Base-by-base conservation (phyloP, 179 eudicot genomes). In the Pouteria campechiana region DNA sequence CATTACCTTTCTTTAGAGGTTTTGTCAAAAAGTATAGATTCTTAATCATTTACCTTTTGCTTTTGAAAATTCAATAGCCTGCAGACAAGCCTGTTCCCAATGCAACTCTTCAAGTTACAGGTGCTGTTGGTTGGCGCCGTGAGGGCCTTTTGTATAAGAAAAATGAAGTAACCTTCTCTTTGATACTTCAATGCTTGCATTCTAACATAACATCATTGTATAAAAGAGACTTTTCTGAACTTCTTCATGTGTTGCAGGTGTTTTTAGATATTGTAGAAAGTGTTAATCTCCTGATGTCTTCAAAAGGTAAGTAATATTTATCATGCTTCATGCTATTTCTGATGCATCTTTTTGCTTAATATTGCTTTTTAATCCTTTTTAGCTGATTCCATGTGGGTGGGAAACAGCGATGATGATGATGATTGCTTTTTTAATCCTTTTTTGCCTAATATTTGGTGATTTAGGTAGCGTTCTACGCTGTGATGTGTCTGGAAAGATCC, bases 121-220 rank as follows among this genome's bases (percentile, higher is more conserved):
- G 99, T 38, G 99, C 99, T 56, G 96, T 92, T 52, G 99, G 99
- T 27, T 92, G 99, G 99, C 76, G 99, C 37, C 60, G 96, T 60
- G 99, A 87, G 65, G 99, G 99, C 35, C 99, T 92, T 58, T 60
- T 50, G 27, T 92, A 92, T 50, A 92, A 92, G 68, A 92, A 92
- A 79, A 92, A 92, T 48, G 99, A 92, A 88, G 99, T 78, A 36
- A 41, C 35, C 8, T 54, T 23, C 25, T 27, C 45, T 52, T 44
- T 16, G 35, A 19, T n/a, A 32, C 23, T 10, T 12, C 7, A 31
- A 46, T n/a, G n/a, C n/a, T n/a, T n/a, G n/a, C n/a, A n/a, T n/a
- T n/a, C n/a, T n/a, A n/a, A n/a, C n/a, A n/a, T n/a, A n/a, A n/a
- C n/a, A n/a, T n/a, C n/a, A n/a, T n/a, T n/a, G n/a, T n/a, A n/a